These are phyloP conservation scores for Flammula alnicola DNA, from an alignment of 1,284 basidiomycete genomes.

Conservation along the genomic window DNA sequence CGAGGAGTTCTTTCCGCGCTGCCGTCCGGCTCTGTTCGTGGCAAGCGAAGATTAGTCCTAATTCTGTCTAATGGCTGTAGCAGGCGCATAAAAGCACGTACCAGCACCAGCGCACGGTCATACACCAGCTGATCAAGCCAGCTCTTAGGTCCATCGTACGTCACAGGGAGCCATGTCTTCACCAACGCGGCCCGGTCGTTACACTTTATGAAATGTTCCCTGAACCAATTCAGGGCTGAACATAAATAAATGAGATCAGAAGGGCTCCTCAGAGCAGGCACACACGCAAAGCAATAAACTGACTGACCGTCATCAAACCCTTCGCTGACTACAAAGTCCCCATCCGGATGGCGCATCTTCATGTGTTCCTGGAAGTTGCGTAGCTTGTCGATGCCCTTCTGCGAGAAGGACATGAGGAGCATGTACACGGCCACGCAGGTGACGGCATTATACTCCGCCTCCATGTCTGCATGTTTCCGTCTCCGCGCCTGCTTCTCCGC, in stretches of 20 bases:
- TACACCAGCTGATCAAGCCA: conserved; percentile 85
- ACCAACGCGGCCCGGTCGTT: conserved; percentile 75
- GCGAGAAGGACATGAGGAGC: conserved; percentile 90
- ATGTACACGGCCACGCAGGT: conserved; percentile 91
- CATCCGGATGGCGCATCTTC: conserved; percentile 77
- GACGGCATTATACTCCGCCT: conserved; percentile 81
- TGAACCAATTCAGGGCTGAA: conserved; percentile 75
- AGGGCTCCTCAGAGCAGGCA: too few relatives aligned
- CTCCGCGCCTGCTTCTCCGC: conserved; percentile 66
- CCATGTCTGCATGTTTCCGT: conserved; percentile 70
- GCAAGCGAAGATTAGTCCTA: background rate
- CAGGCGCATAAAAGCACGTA: too few relatives aligned
- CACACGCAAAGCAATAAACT: too few relatives aligned
- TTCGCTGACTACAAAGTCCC: conserved; percentile 68
- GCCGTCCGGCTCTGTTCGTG: conserved; percentile 82
- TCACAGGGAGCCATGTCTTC: conserved; percentile 80
- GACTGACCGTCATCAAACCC: conserved; percentile 78
- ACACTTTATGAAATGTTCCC: conserved; percentile 77
- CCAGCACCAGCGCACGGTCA: conserved; percentile 74
- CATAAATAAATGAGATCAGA: conserved; percentile 7
- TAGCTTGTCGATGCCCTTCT: conserved; percentile 85
- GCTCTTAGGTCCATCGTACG: conserved; percentile 71
- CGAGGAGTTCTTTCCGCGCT: conserved; percentile 88
- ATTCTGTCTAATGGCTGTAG: too few relatives aligned
- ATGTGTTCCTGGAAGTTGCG: conserved; percentile 74